Conservation (phyloP, 495 filamentous ascomycete genomes). For the Pyrenopolyporus hunteri region DNA sequence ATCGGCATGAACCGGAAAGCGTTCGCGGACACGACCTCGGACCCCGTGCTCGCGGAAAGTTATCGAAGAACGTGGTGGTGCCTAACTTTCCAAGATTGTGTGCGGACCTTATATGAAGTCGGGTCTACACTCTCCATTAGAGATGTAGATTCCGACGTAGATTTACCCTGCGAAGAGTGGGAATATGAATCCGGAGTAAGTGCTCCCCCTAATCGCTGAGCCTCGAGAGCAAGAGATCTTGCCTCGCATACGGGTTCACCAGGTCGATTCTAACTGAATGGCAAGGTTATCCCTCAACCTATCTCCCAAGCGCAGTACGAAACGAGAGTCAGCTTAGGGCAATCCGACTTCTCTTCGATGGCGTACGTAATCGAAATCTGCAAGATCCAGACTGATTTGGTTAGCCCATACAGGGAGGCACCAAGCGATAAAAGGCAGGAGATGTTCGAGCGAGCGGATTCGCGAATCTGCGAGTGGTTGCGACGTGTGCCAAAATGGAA, state of each 20-base stretch:
- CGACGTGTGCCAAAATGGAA: constrained; percentile 71
- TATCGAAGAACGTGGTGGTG: constrained; percentile 80
- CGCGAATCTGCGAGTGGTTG: constrained; percentile 70
- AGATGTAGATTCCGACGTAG: constrained; percentile 54
- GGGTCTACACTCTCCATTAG: constrained; percentile 28
- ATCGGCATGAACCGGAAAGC: constrained; percentile 65
- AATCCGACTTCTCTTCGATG: constrained; percentile 63
- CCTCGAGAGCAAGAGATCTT: neutral
- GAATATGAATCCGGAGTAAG: constrained; percentile 62
- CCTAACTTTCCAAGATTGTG: constrained; percentile 69
- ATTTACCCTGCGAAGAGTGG: constrained; percentile 69
- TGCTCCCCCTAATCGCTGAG: constrained; percentile 13
- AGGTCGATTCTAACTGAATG: constrained; percentile 16
- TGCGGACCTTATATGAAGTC: constrained; percentile 43
- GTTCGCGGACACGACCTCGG: constrained; percentile 55
- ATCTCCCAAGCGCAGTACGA: constrained; percentile 64
- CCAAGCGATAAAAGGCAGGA: constrained; percentile 31
- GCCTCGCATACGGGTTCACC: neutral
- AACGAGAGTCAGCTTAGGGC: constrained; percentile 57
- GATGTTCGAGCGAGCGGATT: constrained; percentile 62
- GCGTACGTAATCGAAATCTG: constrained; percentile 62
- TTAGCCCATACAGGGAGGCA: constrained; percentile 48
- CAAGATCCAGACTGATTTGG: constrained; percentile 66
- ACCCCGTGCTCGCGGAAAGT: constrained; percentile 68
- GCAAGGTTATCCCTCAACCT: constrained; percentile 58